Conservation (phyloP, 305 asterid species). For the Rubia peregrina region DNA sequence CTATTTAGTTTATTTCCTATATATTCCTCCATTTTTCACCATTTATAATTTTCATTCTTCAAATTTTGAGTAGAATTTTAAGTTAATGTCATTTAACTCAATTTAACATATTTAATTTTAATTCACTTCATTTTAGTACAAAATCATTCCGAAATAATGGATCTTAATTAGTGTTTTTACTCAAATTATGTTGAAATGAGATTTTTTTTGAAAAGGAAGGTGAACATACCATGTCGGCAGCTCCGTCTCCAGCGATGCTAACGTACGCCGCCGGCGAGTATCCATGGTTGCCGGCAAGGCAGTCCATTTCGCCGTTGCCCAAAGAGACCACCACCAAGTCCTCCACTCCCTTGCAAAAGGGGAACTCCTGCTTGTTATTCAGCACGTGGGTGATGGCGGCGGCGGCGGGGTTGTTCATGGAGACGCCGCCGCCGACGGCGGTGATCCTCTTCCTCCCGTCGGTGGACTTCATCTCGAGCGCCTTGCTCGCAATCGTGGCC, state of each 20-base stretch:
- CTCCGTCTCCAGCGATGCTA: slow-evolving; percentile 51
- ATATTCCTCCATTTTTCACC: too few species aligned
- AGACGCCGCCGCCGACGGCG: slow-evolving; percentile 59
- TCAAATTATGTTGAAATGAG: too few species aligned
- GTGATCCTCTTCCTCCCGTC: slow-evolving; percentile 48
- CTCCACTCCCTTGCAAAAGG: slow-evolving; percentile 48
- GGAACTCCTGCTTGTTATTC: slow-evolving; percentile 73
- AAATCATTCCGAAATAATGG: too few species aligned
- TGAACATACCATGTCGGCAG: slow-evolving; percentile 59
- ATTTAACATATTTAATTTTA: too few species aligned
- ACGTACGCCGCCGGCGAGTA: slow-evolving; percentile 25
- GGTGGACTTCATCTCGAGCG: slow-evolving; percentile 39
- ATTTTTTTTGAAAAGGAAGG: not conserved
- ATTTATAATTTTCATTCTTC: too few species aligned
- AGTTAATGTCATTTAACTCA: too few species aligned
- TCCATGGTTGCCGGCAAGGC: slow-evolving; percentile 11
- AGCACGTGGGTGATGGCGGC: slow-evolving; percentile 86
- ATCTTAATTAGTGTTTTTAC: too few species aligned
- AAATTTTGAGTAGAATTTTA: too few species aligned
- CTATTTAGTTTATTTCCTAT: too few species aligned
- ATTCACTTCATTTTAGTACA: too few species aligned
- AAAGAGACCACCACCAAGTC: slow-evolving; percentile 58
- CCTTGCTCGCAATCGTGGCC: slow-evolving; percentile 39
- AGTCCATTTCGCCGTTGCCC: slow-evolving; percentile 37
- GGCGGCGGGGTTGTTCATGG: slow-evolving; percentile 69